Conservation (phyloP, 805 yeast species). For the Cyberlindnera sargentensis region DNA sequence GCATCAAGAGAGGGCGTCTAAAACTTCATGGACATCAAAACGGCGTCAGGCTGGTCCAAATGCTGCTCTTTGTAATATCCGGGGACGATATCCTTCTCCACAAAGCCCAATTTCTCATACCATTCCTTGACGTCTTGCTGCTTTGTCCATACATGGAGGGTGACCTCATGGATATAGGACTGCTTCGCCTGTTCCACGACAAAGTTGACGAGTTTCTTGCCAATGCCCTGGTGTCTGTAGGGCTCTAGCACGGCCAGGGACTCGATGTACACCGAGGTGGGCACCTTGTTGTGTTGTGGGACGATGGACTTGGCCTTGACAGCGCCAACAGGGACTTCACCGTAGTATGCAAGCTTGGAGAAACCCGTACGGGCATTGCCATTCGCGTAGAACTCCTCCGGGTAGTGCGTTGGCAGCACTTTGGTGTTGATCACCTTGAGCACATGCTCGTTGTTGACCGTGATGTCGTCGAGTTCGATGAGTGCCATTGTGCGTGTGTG, state of each 20-base stretch:
- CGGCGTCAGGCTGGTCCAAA: conserved; percentile 43
- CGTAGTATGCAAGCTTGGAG: conserved; percentile 51
- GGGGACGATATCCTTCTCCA: conserved; percentile 27
- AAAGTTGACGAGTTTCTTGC: conserved; percentile 48
- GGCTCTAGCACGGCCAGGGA: conserved; percentile 59
- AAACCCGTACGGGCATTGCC: conserved; percentile 40
- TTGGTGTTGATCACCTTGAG: conserved; percentile 49
- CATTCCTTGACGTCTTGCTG: conserved; percentile 39
- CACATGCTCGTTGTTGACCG: conserved; percentile 52
- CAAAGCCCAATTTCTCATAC: conserved; percentile 47
- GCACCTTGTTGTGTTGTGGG: conserved; percentile 36
- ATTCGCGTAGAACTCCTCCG: conserved; percentile 44
- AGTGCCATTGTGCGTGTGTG: conserved; percentile 11
- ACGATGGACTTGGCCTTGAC: conserved; percentile 49
- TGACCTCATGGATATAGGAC: conserved; percentile 45
- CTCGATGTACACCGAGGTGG: conserved; percentile 56
- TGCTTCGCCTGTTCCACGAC: conserved; percentile 49
- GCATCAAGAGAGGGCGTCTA: conserved; percentile 7
- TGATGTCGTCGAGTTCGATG: conserved; percentile 50
- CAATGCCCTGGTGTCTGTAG: conserved; percentile 59
- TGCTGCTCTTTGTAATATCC: conserved; percentile 44
- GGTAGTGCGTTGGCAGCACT: conserved; percentile 43
- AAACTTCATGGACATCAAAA: conserved; percentile 27
- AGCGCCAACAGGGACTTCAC: conserved; percentile 79
- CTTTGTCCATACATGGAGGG: conserved; percentile 45